Conservation (phyloP, 305 asterid species). For the Fraxinus ornus region DNA sequence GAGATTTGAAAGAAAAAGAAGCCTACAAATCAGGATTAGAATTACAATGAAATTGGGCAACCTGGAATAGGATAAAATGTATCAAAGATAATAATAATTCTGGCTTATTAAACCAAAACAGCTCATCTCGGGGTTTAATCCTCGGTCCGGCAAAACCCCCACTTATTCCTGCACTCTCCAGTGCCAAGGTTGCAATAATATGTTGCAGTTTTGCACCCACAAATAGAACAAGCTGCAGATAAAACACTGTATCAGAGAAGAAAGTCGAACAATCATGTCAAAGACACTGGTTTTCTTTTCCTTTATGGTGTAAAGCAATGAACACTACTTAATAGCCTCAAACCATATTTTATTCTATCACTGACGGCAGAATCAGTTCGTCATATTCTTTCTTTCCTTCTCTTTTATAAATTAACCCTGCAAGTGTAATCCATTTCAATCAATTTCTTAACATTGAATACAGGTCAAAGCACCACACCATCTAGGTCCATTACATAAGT, state of each 20-base stretch:
- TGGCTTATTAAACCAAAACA: slow-evolving; percentile 93
- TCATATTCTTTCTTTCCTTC: neutral
- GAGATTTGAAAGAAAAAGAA: neutral
- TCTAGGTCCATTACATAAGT: neutral
- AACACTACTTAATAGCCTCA: neutral
- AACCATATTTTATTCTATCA: neutral
- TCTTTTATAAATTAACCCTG: neutral
- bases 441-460: neutral
- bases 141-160: slow-evolving; percentile 51
- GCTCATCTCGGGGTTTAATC: slow-evolving; percentile 83
- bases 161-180: slow-evolving; percentile 86
- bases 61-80: slow-evolving; percentile 94
- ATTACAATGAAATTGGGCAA: slow-evolving; percentile 23
- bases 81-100: slow-evolving; percentile 67
- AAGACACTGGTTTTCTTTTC: neutral
- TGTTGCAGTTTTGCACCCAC: slow-evolving; percentile 95
- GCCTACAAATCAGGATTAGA: neutral
- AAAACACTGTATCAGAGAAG: slow-evolving; percentile 10
- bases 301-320: neutral
- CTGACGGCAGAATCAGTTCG: neutral
- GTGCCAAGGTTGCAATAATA: slow-evolving; percentile 90
- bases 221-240: slow-evolving; percentile 79
- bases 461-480: neutral
- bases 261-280: neutral
- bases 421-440: neutral